phyloP scores from a whole-genome alignment of 176 grass and related monocot species.

The Bonia amplexicaulis region DNA sequence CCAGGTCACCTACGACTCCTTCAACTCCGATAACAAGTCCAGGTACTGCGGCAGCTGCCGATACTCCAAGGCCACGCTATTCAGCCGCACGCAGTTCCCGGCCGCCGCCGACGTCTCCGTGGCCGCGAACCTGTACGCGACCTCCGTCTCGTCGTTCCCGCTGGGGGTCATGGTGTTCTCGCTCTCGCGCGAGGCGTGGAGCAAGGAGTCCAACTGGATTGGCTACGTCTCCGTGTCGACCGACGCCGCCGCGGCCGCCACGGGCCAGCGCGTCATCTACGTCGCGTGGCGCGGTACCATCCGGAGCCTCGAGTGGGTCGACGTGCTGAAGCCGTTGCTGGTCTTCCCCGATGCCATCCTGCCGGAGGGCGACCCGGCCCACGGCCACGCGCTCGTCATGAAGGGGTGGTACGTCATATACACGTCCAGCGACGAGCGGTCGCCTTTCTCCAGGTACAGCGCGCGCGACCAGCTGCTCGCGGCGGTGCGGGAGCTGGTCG shows the following conservation, averaged over 20 bases:
- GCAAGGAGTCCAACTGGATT: constrained; percentile 93
- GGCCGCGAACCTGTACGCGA: constrained; percentile 67
- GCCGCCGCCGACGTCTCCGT: constrained; percentile 45
- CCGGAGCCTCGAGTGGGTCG: constrained; percentile 70
- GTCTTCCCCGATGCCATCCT: constrained; percentile 54
- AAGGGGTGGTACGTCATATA: constrained; percentile 84
- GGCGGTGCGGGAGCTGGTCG: constrained; percentile 53
- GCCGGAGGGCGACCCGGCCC: constrained; percentile 13
- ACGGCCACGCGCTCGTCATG: constrained; percentile 53
- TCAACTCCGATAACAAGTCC: constrained; percentile 66
- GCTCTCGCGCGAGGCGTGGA: constrained; percentile 69
- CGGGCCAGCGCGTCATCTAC: constrained; percentile 72
- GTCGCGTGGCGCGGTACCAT: constrained; percentile 79
- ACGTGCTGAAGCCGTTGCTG: constrained; percentile 61
- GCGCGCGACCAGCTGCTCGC: constrained; percentile 64
- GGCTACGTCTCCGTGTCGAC: constrained; percentile 70
- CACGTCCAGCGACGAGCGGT: constrained; percentile 55
- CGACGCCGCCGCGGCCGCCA: constrained; percentile 43
- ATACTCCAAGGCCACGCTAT: constrained; percentile 55
- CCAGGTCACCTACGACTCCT: constrained; percentile 89
- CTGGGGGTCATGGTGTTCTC: constrained; percentile 54
- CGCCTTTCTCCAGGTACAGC: constrained; percentile 57
- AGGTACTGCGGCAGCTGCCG: constrained; percentile 79
- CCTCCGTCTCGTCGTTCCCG: constrained; percentile 37
- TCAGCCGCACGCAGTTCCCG: constrained; percentile 47